A percentile compares a stretch with the other conserved stretches of the same genome.
Evolutionary conservation across 331 rosid genomes (phyloP).

Genomic region (Prunus yedoensis): DNA sequence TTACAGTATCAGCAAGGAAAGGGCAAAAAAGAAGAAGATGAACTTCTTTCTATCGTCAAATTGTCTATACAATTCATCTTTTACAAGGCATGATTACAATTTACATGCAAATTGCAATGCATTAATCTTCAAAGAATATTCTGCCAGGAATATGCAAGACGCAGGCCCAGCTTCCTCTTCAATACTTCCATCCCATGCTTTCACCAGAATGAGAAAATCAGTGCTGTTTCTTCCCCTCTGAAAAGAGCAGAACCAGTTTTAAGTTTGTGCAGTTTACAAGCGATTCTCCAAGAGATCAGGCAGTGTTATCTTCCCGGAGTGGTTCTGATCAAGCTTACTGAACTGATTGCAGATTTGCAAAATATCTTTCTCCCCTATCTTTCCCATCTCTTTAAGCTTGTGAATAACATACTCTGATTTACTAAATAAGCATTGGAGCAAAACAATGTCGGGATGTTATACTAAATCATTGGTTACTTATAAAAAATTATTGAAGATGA

Average conservation of each 20-base stretch:
- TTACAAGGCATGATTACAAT: background rate
- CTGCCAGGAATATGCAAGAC: background rate
- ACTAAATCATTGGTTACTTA: too few species aligned
- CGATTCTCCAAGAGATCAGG: constrained; percentile 51
- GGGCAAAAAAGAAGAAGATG: background rate
- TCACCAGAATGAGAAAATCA: background rate
- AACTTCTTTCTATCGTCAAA: background rate
- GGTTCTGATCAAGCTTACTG: constrained; percentile 62
- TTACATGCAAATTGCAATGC: background rate
- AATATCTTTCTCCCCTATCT: constrained; percentile 67
- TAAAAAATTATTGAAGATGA: background rate
- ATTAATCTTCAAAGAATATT: background rate
- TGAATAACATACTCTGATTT: constrained; percentile 76
- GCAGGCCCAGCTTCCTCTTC: background rate
- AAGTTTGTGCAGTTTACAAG: constrained; percentile 14
- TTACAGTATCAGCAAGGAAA: background rate
- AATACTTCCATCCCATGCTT: background rate
- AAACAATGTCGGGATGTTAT: background rate
- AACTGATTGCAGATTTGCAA: constrained; percentile 64
- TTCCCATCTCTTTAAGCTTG: constrained; percentile 95
- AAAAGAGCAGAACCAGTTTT: background rate
- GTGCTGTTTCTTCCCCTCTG: background rate
- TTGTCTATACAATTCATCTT: constrained; percentile 5
- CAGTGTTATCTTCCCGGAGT: constrained; percentile 78
- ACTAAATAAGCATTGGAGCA: constrained; percentile 30